phyloP scores from a whole-genome alignment of 331 rosid genomes.

The Dryas integrifolia region DNA sequence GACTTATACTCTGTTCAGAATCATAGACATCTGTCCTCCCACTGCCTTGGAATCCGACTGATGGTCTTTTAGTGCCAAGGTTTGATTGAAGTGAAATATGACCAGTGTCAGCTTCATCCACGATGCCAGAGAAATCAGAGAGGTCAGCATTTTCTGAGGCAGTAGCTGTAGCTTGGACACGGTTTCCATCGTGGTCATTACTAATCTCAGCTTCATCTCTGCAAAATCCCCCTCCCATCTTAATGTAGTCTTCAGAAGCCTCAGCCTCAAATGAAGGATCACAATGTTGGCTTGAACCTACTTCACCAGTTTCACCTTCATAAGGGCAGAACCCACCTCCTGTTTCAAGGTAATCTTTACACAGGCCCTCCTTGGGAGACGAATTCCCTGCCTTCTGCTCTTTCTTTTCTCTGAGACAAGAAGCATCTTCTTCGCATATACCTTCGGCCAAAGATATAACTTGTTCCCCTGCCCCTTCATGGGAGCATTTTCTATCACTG shows the following conservation, averaged over 20 bases:
- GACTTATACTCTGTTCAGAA: constrained; percentile 23
- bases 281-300: constrained; percentile 21
- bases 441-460: constrained; percentile 20
- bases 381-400: constrained; percentile 18
- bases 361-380: constrained; percentile 27
- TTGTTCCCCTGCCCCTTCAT: constrained; percentile 33
- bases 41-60: neutral
- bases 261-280: constrained; percentile 24
- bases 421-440: constrained; percentile 24
- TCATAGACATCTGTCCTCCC: constrained; percentile 18
- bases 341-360: constrained; percentile 30
- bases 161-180: constrained; percentile 16
- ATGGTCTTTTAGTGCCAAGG: constrained; percentile 2
- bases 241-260: constrained; percentile 36
- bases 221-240: constrained; percentile 69
- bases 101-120: constrained; percentile 19
- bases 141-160: constrained; percentile 23
- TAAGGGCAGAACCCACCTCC: constrained; percentile 42
- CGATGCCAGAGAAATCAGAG: constrained; percentile 27
- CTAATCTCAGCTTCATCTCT: constrained; percentile 40
- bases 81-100: constrained; percentile 5
- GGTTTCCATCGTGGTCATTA: constrained; percentile 27
- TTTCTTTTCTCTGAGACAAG: constrained; percentile 25
- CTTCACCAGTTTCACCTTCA: constrained; percentile 35
- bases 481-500: constrained; percentile 25